A percentile compares a stretch with the other conserved stretches of the same genome.
phyloP scores from a whole-genome alignment of 352 stramenopile species.

The Phytophthora melonis region DNA sequence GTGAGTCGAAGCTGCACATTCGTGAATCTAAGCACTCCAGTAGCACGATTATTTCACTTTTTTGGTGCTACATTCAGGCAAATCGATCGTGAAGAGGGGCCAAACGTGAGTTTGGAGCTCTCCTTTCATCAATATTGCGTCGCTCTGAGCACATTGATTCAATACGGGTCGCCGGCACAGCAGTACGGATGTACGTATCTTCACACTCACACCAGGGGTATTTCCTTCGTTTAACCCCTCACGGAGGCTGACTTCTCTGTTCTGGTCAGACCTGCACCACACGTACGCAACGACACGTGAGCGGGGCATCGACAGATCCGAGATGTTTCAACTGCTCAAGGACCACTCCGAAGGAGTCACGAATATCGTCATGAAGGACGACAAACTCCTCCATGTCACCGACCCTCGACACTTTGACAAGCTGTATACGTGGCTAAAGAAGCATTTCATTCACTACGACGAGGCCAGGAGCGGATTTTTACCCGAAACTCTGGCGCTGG shows the following conservation, averaged over 20 bases:
- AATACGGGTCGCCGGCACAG: constrained; percentile 48
- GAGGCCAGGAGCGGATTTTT: constrained; percentile 45
- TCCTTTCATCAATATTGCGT: constrained; percentile 68
- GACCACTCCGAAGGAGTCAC: constrained; percentile 48
- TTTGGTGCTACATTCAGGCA: not conserved
- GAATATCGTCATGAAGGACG: constrained; percentile 32
- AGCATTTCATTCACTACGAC: constrained; percentile 66
- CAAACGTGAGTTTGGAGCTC: constrained; percentile 26
- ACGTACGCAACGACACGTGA: constrained; percentile 64
- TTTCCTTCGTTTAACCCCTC: not conserved
- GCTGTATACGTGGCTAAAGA: constrained; percentile 82
- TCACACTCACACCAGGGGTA: not conserved
- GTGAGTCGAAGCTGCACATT: constrained; percentile 13
- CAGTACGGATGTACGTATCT: constrained; percentile 65
- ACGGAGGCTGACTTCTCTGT: not conserved
- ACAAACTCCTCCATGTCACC: constrained; percentile 18
- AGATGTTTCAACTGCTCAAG: constrained; percentile 65
- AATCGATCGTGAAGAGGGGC: constrained; percentile 9
- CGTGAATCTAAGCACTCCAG: not conserved
- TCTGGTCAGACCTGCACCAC: constrained; percentile 58
- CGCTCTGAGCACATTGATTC: constrained; percentile 52
- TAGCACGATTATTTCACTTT: not conserved
- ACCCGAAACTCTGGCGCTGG: constrained; percentile 39
- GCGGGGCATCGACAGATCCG: constrained; percentile 59
- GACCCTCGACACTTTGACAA: constrained; percentile 67